Conservation (phyloP, 116 monocot genomes). For the Zostera marina region DNA sequence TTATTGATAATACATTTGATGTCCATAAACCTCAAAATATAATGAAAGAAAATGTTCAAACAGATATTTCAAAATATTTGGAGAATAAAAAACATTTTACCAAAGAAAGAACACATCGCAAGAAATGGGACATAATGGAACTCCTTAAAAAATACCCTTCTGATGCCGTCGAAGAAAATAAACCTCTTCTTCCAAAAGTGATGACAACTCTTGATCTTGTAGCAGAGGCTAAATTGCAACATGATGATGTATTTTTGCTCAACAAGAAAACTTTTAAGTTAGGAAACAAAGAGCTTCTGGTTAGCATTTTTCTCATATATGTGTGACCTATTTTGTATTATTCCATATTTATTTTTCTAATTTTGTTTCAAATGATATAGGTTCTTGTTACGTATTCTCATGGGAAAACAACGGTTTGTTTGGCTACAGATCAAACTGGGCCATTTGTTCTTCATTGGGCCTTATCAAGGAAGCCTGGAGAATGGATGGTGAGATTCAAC, state of each 20-base stretch:
- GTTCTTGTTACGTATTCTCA: slow-evolving; percentile 33
- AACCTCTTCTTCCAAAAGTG: slow-evolving; percentile 8
- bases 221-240: slow-evolving; percentile 31
- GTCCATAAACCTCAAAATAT: neutral
- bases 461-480: slow-evolving; percentile 45
- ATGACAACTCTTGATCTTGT: slow-evolving; percentile 34
- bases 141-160: slow-evolving; percentile 35
- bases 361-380: slow-evolving; percentile 21
- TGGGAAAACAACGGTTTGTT: slow-evolving; percentile 54
- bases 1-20: neutral
- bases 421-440: slow-evolving; percentile 45
- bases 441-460: slow-evolving; percentile 91
- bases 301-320: slow-evolving; percentile 12
- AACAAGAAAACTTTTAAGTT: slow-evolving; percentile 61
- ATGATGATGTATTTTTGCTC: slow-evolving; percentile 29
- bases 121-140: slow-evolving; percentile 59
- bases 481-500: slow-evolving; percentile 57
- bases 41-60: slow-evolving; percentile 50
- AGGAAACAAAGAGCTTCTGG: slow-evolving; percentile 57
- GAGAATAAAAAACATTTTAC: slow-evolving; percentile 50
- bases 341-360: slow-evolving; percentile 1
- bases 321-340: neutral
- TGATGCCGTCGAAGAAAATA: slow-evolving; percentile 18
- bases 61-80: slow-evolving; percentile 41
- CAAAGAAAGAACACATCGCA: slow-evolving; percentile 47